These are phyloP conservation scores for Vicia sativa DNA, from an alignment of 306 rosid species.

Conservation along the genomic window DNA sequence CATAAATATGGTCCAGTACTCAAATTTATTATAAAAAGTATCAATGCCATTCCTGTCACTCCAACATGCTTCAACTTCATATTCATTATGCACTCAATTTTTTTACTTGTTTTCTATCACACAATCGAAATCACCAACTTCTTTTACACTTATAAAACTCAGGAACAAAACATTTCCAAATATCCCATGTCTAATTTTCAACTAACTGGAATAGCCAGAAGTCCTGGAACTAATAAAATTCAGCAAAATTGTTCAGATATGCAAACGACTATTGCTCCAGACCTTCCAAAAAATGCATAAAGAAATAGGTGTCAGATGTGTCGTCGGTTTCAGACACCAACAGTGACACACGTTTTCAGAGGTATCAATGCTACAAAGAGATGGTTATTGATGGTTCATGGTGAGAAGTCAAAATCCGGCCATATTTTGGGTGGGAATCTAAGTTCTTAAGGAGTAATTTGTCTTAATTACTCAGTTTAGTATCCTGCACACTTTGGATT, in stretches of 20 bases:
- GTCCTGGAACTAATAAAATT: conserved; percentile 10
- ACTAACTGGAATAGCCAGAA: conserved; percentile 5
- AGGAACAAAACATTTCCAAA: conserved; percentile 8
- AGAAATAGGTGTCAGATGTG: no score
- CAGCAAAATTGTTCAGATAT: conserved; percentile 25
- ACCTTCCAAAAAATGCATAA: conserved; percentile 19
- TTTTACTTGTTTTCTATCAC: neutral
- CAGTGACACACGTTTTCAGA: no score
- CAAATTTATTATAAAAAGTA: neutral
- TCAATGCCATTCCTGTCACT: neutral
- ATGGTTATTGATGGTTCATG: no score
- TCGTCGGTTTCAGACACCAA: no score
- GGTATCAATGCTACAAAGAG: no score
- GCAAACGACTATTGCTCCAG: conserved; percentile 1
- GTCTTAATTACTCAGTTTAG: neutral
- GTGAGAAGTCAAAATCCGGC: no score
- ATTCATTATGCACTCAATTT: neutral
- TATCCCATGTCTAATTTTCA: conserved; percentile 18
- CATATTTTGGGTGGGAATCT: neutral
- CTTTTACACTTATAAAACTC: neutral
- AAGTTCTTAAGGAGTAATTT: neutral
- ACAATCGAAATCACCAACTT: neutral
- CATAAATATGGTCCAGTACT: neutral
- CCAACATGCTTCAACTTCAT: neutral
- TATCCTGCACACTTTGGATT: neutral